Evolutionary conservation across 345 rosid species (phyloP), one percentile per base, ranked within the genome.

Genomic region (Corymbia maculata): DNA sequence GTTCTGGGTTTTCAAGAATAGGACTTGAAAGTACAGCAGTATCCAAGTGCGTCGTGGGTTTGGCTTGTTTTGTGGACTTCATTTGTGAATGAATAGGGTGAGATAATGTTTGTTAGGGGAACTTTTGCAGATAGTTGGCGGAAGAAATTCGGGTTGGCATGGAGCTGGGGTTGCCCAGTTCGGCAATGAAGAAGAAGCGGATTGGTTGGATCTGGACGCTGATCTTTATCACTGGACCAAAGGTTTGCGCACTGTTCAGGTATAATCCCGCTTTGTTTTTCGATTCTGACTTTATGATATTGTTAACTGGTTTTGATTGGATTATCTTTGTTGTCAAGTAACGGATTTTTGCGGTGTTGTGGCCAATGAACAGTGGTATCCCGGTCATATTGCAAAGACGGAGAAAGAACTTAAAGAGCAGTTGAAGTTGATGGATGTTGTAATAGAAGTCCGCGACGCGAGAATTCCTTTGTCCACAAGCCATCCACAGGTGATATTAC

Each of bases 321-420:
- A 51, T 44, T 36, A 45, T 64, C 85, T 66, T 68, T 26, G 42
- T 68, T 44, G 26, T 28, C 70, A 85, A 86, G 9, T 64, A 70
- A 89, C 52, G 14, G 51, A 59, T 26, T 51, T 86, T 85, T 86
- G 51, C 24, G 9, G 4, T 92, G 86, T 85, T n/a, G 88, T 79
- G 88, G 36, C 87, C 59, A 59, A 59, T 89, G 14, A 36, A 87
- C 90, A 96, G 99, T 97, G 99, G 99, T 97, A 97, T 92, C 99
- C 99, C 66, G 99, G 99, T 88, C 98, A 97, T 88, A 97, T 96
- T 89, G 98, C 97, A n/a, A 97, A 96, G 92, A 93, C 99, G 32
- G 99, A 96, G 87, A 97, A 93, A 89, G 98, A 97, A 89, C 95
- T 97, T 57, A 96, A 96, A 89, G 98, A 95, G 79, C 99, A 97